These are phyloP conservation scores for Cajanus cajan DNA, from an alignment of 306 rosid genomes.

Conservation along the genomic window DNA sequence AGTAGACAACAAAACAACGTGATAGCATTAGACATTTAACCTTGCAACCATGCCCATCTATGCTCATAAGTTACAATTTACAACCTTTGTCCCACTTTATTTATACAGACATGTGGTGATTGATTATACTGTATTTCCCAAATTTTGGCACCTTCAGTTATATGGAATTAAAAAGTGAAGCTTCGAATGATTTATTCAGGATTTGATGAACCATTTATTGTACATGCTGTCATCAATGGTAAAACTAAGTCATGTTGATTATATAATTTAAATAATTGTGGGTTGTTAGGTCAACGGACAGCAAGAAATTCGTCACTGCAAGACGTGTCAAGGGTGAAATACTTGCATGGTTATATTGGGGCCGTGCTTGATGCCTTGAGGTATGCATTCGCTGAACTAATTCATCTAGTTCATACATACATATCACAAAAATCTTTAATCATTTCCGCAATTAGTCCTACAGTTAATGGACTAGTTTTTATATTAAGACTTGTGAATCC, in stretches of 20 bases:
- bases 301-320: conserved; percentile 37
- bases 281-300: conserved; percentile 45
- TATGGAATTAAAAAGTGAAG: not conserved
- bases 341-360: conserved; percentile 43
- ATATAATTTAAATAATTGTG: not conserved
- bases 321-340: conserved; percentile 49
- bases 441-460: no score
- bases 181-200: no score
- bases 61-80: not conserved
- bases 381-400: conserved; percentile 1
- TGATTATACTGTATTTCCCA: not conserved
- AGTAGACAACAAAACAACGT: not conserved
- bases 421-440: no score
- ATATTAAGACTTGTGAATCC: no score
- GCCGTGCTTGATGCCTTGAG: conserved; percentile 46
- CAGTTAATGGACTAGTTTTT: no score
- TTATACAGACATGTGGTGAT: not conserved
- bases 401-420: not conserved
- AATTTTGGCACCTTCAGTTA: not conserved
- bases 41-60: not conserved
- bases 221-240: no score
- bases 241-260: not conserved
- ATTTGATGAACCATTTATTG: no score
- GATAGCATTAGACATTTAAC: not conserved
- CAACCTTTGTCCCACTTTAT: not conserved